Percentiles rank a stretch among this genome's conserved stretches.
phyloP scores from a whole-genome alignment of 2,329 filamentous ascomycete genomes.

The Elsinoe fawcettii region DNA sequence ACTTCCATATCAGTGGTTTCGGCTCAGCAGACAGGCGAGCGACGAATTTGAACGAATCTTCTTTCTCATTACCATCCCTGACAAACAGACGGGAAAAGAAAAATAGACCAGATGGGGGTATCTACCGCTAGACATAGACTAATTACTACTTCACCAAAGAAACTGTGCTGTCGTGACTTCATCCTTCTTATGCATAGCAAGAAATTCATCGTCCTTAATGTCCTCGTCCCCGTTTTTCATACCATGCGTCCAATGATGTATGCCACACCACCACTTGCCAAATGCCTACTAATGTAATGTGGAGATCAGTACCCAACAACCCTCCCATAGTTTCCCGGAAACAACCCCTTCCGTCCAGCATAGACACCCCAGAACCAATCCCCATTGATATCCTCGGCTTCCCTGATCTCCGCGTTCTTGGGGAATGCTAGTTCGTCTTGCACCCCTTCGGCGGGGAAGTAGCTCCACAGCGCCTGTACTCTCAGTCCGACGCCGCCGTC shows the following conservation, averaged over 20 bases:
- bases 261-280: too few relatives aligned
- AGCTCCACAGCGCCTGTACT: constrained; percentile 64
- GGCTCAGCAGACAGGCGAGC: not conserved
- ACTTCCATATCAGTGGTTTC: not conserved
- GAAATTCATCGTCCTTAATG: too few relatives aligned
- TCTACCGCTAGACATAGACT: constrained; percentile 8
- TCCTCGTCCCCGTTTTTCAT: too few relatives aligned
- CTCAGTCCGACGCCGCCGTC: constrained; percentile 64
- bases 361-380: constrained; percentile 88
- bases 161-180: not conserved
- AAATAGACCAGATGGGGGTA: not conserved
- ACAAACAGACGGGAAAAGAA: not conserved
- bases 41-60: constrained; percentile 4
- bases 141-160: not conserved
- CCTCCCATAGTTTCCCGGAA: constrained; percentile 69
- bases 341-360: constrained; percentile 69
- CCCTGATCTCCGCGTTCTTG: constrained; percentile 69
- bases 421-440: constrained; percentile 79
- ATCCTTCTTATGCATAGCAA: too few relatives aligned
- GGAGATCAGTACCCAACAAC: constrained; percentile 27
- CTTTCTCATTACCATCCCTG: not conserved
- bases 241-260: too few relatives aligned
- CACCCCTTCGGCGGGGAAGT: constrained; percentile 59
- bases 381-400: constrained; percentile 79
- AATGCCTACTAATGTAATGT: too few relatives aligned